Percentiles rank a stretch among this genome's conserved stretches.
Evolutionary conservation across 805 yeast species (phyloP).

Genomic region (Teunomyces kruisii): DNA sequence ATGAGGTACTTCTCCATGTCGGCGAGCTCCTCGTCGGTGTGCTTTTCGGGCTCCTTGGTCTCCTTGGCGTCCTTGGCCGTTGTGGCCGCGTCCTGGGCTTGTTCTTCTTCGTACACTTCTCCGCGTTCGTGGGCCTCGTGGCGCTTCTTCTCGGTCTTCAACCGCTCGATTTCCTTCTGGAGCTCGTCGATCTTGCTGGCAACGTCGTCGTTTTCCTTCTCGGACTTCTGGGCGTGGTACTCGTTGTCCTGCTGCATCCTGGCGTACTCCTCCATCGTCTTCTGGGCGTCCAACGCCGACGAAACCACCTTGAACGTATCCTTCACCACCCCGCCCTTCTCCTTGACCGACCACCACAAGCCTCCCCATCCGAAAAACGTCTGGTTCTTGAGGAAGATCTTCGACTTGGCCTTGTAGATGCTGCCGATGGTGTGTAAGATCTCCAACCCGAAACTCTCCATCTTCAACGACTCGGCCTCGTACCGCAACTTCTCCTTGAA

Average conservation of each 20-base stretch:
- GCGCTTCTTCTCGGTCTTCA: conserved; percentile 9
- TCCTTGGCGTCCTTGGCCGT: conserved; percentile 7
- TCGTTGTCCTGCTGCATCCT: conserved; percentile 61
- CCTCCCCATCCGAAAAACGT: conserved; percentile 67
- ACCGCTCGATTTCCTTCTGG: conserved; percentile 19
- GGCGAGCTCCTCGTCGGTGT: conserved; percentile 60
- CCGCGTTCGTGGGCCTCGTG: conserved; percentile 16
- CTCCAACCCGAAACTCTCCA: conserved; percentile 85
- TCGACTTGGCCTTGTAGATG: conserved; percentile 64
- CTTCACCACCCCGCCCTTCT: conserved; percentile 70
- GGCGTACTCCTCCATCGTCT: conserved; percentile 70
- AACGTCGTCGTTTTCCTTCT: conserved; percentile 12
- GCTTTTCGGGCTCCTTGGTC: conserved; percentile 33
- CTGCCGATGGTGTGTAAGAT: conserved; percentile 75
- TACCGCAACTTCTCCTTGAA: conserved; percentile 66
- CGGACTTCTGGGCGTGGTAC: conserved; percentile 34
- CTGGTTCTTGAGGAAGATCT: conserved; percentile 64
- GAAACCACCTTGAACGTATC: conserved; percentile 71
- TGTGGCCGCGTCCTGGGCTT: conserved; percentile 8
- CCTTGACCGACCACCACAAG: conserved; percentile 64
- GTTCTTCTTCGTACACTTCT: conserved; percentile 14
- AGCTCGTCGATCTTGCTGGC: conserved; percentile 14
- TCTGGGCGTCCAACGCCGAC: conserved; percentile 76
- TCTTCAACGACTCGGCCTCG: conserved; percentile 80
- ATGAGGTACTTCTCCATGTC: conserved; percentile 71